Base-by-base conservation (phyloP, 371 early-diverging fungal species). In the Conidiobolus incongruus region DNA sequence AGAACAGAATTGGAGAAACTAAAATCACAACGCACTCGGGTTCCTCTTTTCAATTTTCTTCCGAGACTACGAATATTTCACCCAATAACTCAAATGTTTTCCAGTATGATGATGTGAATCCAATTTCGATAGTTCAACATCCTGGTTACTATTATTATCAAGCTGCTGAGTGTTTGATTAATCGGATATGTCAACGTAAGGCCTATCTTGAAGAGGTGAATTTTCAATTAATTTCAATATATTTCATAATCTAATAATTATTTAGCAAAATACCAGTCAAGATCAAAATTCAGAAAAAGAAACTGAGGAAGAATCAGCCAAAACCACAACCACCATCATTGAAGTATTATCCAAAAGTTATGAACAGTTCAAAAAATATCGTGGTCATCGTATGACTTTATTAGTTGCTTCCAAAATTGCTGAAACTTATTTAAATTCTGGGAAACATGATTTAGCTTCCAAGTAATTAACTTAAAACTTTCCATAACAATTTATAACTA, bases 361-460 rank as follows among this genome's bases (percentile, higher is more conserved):
- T 46, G 89, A 88, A 38, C 79, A 80, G 35, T 88, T 85, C 50
- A 84, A 84, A 52, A 61, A 64, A 37, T 60, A 75, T 35, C 68
- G 71, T 16, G 63, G 66, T 35, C 70, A 72, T 4, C 66, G 89
- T 4, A 81, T 82, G 78, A 85, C 85, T 0, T 58, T 85, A 4
- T 84, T 69, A 44, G 53, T 88, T 1, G 89, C 86, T 1, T 75
- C 82, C 2, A 84, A 85, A 49, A 88, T 88, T 47, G 89, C 86
- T 4, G 73, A 77, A 0, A 66, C 77, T 1, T 85, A 88, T 49
- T 75, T 77, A 35, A 62, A 65, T 17, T 64, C 73, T 13, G 76
- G 77, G 6, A 80, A 78, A 52, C 74, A 66, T 45, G 86, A 82
- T 31, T 81, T 83, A 77, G 83, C 86, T 0, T 59, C 81, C 36